Evolutionary conservation across 2,329 filamentous ascomycete species (phyloP).

Genomic region (Penicillium paneum): DNA sequence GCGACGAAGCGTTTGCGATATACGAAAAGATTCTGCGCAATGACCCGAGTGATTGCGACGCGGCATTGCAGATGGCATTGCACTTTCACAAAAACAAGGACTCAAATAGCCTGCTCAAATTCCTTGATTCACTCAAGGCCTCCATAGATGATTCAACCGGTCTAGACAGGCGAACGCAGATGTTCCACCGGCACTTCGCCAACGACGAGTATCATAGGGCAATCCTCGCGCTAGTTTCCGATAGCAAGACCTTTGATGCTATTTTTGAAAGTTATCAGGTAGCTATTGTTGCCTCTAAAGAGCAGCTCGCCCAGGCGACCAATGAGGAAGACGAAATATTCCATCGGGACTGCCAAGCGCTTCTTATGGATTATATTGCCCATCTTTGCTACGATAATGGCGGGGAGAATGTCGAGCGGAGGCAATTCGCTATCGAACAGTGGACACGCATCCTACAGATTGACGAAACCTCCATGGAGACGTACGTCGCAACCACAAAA

Average conservation of each 20-base stretch:
- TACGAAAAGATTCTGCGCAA: slow-evolving; percentile 12
- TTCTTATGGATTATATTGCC: slow-evolving; percentile 10
- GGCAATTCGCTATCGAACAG: slow-evolving; percentile 7
- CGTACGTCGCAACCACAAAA: neutral
- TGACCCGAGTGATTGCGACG: slow-evolving; percentile 11
- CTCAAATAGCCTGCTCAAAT: slow-evolving; percentile 13
- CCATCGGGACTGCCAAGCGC: neutral
- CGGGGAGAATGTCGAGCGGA: neutral
- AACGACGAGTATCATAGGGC: slow-evolving; percentile 4
- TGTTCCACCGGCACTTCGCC: slow-evolving; percentile 8
- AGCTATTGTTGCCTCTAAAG: slow-evolving; percentile 5
- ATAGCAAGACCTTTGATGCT: neutral
- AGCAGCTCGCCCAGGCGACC: neutral
- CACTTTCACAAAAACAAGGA: slow-evolving; percentile 10
- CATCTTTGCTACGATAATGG: slow-evolving; percentile 8
- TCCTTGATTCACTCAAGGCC: slow-evolving; percentile 15
- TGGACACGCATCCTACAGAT: slow-evolving; percentile 11
- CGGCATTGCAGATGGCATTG: neutral
- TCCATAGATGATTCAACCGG: slow-evolving; percentile 9
- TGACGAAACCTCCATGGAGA: neutral
- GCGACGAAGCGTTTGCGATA: slow-evolving; percentile 8
- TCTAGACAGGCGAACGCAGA: slow-evolving; percentile 5
- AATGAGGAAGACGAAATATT: slow-evolving; percentile 3
- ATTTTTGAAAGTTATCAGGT: slow-evolving; percentile 8
- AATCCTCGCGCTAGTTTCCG: neutral